Conservation (phyloP, 192 early-diverging fungal genomes). For the Polychytrium aggregatum region DNA sequence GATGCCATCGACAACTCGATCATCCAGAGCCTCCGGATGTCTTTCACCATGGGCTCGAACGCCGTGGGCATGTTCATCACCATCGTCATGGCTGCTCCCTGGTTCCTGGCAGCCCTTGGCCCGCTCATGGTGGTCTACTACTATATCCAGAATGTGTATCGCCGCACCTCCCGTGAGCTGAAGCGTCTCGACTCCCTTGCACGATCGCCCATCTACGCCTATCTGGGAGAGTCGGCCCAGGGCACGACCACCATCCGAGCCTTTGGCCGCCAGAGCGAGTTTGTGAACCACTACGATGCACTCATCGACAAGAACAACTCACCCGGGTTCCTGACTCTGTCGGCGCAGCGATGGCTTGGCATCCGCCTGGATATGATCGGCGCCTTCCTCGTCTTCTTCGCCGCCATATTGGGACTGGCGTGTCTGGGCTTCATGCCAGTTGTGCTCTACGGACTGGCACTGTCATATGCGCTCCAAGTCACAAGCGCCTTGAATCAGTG, state of each 20-base stretch:
- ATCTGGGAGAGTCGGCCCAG: slow-evolving; percentile 8
- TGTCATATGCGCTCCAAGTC: slow-evolving; percentile 29
- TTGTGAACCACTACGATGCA: slow-evolving; percentile 1
- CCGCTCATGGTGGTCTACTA: slow-evolving; percentile 68
- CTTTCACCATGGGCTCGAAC: slow-evolving; percentile 31
- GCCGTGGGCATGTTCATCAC: slow-evolving; percentile 48
- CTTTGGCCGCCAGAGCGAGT: slow-evolving; percentile 5
- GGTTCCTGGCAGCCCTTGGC: slow-evolving; percentile 13
- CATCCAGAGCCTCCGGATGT: slow-evolving; percentile 40
- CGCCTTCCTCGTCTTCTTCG: slow-evolving; percentile 40
- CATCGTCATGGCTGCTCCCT: slow-evolving; percentile 41
- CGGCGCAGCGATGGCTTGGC: slow-evolving; percentile 19
- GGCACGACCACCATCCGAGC: slow-evolving; percentile 76
- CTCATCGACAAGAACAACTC: slow-evolving; percentile 9
- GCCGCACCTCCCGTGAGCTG: slow-evolving; percentile 20
- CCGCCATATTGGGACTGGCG: slow-evolving; percentile 51
- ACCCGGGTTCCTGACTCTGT: slow-evolving; percentile 10
- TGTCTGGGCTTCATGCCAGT: background rate
- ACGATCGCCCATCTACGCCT: slow-evolving; percentile 15
- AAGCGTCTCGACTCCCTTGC: slow-evolving; percentile 26
- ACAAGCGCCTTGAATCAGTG: slow-evolving; percentile 71
- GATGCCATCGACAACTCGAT: slow-evolving; percentile 55
- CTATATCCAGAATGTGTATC: slow-evolving; percentile 38
- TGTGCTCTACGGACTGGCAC: slow-evolving; percentile 18
- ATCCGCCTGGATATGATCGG: slow-evolving; percentile 19